Conservation (phyloP, 2,329 filamentous ascomycete genomes). For the Epichloe hybrida region DNA sequence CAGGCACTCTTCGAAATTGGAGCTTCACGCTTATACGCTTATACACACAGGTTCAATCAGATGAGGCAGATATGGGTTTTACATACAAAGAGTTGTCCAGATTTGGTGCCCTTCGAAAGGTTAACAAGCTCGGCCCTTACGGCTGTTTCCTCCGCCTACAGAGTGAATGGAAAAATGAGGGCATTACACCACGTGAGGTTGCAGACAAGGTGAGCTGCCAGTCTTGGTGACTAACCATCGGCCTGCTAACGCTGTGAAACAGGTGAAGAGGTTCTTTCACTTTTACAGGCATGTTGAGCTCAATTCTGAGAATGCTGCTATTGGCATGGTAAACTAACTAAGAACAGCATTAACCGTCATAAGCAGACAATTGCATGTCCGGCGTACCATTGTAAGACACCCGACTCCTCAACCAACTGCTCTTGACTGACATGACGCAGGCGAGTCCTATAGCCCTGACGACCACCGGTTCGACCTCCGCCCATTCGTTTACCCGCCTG, state of each 20-base stretch:
- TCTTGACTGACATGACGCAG: not conserved
- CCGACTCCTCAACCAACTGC: not conserved
- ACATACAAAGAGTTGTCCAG: slow-evolving; percentile 27
- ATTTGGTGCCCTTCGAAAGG: slow-evolving; percentile 27
- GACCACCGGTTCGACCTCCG: slow-evolving; percentile 8
- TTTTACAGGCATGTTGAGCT: not conserved
- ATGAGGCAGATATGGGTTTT: slow-evolving; percentile 31
- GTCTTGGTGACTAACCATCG: not conserved
- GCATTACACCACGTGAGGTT: slow-evolving; percentile 14
- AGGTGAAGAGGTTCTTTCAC: slow-evolving; percentile 1
- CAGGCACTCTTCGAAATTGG: slow-evolving; percentile 7
- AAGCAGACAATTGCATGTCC: slow-evolving; percentile 1
- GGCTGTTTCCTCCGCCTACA: slow-evolving; percentile 26
- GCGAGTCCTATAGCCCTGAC: slow-evolving; percentile 1
- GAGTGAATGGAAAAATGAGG: slow-evolving; percentile 20
- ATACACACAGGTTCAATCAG: slow-evolving; percentile 15
- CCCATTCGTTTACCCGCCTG: slow-evolving; percentile 17
- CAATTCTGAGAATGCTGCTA: not conserved
- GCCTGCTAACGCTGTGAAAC: not conserved
- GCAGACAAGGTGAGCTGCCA: slow-evolving; percentile 11
- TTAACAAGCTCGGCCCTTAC: slow-evolving; percentile 28
- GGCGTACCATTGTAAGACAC: not conserved
- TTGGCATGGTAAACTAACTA: no score
- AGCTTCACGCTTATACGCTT: not conserved
- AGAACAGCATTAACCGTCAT: slow-evolving; percentile 5